phyloP scores from a whole-genome alignment of 2,329 filamentous ascomycete species.

The Microcyclospora tardicrescens region DNA sequence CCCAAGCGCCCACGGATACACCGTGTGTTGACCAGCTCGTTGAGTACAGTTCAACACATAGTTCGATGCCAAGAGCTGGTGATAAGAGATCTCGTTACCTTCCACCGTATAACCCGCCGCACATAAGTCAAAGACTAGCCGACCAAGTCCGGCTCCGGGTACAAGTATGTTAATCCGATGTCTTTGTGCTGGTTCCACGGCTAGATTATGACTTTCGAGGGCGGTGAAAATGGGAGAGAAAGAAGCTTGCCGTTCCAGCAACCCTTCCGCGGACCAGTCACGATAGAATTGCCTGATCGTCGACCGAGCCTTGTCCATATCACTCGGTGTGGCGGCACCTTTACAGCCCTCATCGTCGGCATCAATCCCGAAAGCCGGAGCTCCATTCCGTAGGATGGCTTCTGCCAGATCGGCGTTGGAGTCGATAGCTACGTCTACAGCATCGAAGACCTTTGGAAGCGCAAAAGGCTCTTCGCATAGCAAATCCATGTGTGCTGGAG shows the following conservation, averaged over 20 bases:
- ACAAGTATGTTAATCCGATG: conserved; percentile 57
- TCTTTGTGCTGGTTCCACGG: conserved; percentile 12
- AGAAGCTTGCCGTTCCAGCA: conserved; percentile 58
- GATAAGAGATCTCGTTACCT: conserved; percentile 91
- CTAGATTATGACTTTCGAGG: conserved; percentile 39
- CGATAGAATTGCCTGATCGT: conserved; percentile 89
- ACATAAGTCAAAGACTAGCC: conserved; percentile 80
- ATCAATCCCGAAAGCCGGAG: conserved; percentile 52
- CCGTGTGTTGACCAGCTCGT: conserved; percentile 48
- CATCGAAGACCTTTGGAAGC: conserved; percentile 63
- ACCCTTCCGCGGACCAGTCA: conserved; percentile 79
- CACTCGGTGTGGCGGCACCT: conserved; percentile 54
- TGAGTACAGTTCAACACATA: conserved; percentile 59
- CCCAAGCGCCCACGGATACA: conserved; percentile 75
- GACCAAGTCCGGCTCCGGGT: conserved; percentile 77
- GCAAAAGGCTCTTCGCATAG: conserved; percentile 72
- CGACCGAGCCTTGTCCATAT: conserved; percentile 83
- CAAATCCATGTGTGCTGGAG: conserved; percentile 69
- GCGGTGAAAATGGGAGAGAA: conserved; percentile 61
- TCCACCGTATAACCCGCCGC: conserved; percentile 59
- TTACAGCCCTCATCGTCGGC: conserved; percentile 46
- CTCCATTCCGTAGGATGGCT: conserved; percentile 57
- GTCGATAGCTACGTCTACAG: conserved; percentile 79
- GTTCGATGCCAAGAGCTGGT: conserved; percentile 78
- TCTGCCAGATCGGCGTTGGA: conserved; percentile 72